Conservation (phyloP, 768 basidiomycete genomes). For the Trametes cubensis region DNA sequence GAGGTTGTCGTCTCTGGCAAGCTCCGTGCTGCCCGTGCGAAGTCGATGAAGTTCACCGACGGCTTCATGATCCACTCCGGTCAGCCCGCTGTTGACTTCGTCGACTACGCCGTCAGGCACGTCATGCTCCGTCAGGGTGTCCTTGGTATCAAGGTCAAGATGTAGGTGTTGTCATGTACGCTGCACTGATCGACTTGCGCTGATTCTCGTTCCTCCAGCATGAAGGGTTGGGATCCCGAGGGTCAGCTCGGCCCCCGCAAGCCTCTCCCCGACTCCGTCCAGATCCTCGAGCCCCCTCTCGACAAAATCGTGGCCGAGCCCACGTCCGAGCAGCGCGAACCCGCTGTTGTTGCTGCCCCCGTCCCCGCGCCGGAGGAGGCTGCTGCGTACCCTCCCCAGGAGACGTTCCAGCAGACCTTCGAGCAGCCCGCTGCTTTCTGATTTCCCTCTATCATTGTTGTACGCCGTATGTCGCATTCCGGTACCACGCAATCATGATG, state of each 20-base stretch:
- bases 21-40: constrained; percentile 98
- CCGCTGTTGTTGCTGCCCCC: constrained; percentile 49
- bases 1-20: constrained; percentile 99
- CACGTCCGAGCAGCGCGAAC: constrained; percentile 86
- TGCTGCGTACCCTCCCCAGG: constrained; percentile 37
- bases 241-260: constrained; percentile 87
- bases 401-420: constrained; percentile 40
- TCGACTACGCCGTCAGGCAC: constrained; percentile 97
- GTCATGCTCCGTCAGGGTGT: constrained; percentile 98
- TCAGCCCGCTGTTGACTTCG: constrained; percentile 95
- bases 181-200: background rate
- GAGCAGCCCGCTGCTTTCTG: constrained; percentile 55
- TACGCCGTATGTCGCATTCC: constrained; percentile 12
- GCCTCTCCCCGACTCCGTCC: constrained; percentile 94
- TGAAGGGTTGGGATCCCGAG: constrained; percentile 96
- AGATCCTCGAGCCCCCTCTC: constrained; percentile 84
- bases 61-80: constrained; percentile 99
- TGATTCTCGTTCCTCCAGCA: constrained; percentile 52
- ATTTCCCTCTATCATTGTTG: constrained; percentile 30
- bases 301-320: constrained; percentile 92
- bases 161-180: constrained; percentile 52
- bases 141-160: constrained; percentile 99
- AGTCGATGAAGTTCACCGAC: constrained; percentile 99
- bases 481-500: constrained; percentile 19
- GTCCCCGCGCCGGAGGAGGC: constrained; percentile 58